Conservation (phyloP, 805 yeast species). For the Naumovozyma dairenensis region DNA sequence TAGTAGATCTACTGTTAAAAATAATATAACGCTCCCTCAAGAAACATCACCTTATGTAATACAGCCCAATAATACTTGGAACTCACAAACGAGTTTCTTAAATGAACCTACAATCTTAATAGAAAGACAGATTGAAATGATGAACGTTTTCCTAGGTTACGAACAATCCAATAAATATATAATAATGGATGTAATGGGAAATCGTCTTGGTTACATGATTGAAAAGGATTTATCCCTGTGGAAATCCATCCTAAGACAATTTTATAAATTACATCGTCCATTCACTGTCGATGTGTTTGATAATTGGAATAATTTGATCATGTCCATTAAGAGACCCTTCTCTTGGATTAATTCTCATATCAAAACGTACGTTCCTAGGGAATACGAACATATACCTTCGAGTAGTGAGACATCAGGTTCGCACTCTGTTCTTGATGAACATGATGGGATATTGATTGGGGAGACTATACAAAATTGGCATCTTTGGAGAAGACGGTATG, state of each 20-base stretch:
- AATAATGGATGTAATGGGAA: conserved; percentile 64
- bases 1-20: too few species aligned
- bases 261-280: conserved; percentile 80
- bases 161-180: conserved; percentile 83
- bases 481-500: conserved; percentile 82
- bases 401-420: conserved; percentile 2
- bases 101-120: conserved; percentile 77
- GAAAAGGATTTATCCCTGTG: conserved; percentile 69
- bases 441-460: conserved; percentile 48
- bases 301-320: conserved; percentile 44
- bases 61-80: conserved; percentile 2
- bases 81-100: conserved; percentile 30
- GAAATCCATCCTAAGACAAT: conserved; percentile 69
- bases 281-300: conserved; percentile 66
- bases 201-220: conserved; percentile 65
- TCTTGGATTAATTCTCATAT: conserved; percentile 84
- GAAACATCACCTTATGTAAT: background rate
- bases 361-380: conserved; percentile 59
- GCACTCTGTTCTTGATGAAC: conserved; percentile 4
- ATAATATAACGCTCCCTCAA: too few species aligned
- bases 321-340: conserved; percentile 74
- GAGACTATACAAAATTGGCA: conserved; percentile 93
- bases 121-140: conserved; percentile 79
- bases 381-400: too few species aligned
- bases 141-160: conserved; percentile 79